Evolutionary conservation across 495 filamentous ascomycete genomes (phyloP).

Genomic region (Hypoxylon cercidicola): DNA sequence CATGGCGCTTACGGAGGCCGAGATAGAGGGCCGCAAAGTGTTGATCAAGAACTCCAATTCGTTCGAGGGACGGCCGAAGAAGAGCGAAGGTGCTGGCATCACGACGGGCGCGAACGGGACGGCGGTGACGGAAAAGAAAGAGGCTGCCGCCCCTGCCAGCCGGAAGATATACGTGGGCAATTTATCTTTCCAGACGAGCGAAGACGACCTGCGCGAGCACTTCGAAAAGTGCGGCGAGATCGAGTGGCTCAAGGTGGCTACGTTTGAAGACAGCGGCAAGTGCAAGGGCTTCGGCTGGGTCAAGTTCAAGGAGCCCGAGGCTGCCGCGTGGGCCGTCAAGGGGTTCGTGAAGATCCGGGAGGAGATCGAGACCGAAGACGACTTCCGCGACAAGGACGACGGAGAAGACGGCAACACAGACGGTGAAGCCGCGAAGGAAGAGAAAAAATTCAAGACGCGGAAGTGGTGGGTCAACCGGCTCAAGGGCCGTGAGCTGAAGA

Average conservation of each 20-base stretch:
- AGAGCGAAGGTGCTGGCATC: constrained; percentile 51
- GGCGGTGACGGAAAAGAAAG: constrained; percentile 51
- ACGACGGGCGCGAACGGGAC: constrained; percentile 36
- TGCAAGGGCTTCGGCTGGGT: constrained; percentile 98
- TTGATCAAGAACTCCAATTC: constrained; percentile 91
- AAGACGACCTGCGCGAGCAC: constrained; percentile 79
- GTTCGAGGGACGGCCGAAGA: constrained; percentile 78
- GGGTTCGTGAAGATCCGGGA: constrained; percentile 78
- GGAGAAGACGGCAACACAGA: constrained; percentile 59
- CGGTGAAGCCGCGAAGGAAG: constrained; percentile 51
- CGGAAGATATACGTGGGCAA: constrained; percentile 93
- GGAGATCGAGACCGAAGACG: constrained; percentile 62
- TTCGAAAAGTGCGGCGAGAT: constrained; percentile 86
- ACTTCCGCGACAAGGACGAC: constrained; percentile 66
- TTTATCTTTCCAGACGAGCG: constrained; percentile 83
- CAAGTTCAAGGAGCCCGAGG: constrained; percentile 80
- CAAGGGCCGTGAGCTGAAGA: constrained; percentile 78
- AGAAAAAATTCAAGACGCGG: constrained; percentile 66
- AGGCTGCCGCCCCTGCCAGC: constrained; percentile 62
- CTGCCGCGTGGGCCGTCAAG: constrained; percentile 79
- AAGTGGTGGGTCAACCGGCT: constrained; percentile 87
- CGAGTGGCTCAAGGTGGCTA: constrained; percentile 82
- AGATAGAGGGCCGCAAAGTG: constrained; percentile 77
- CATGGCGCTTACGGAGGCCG: constrained; percentile 80
- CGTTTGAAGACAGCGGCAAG: constrained; percentile 96